Conservation (phyloP, 2,329 filamentous ascomycete genomes). For the Sporothrix mexicana region DNA sequence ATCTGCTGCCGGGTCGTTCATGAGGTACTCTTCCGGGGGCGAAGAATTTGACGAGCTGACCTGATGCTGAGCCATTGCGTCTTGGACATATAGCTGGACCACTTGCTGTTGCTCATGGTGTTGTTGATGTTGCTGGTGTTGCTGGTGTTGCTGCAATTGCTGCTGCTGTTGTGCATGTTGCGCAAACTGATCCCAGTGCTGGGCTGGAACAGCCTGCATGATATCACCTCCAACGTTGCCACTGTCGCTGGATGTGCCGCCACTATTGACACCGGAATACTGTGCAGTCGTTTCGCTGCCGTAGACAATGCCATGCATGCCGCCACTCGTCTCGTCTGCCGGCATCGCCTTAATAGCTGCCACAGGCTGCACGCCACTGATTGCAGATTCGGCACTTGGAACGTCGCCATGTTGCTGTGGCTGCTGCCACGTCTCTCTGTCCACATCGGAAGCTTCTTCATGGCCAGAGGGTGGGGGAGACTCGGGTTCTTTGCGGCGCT, state of each 20-base stretch:
- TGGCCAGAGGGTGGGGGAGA: too few relatives aligned
- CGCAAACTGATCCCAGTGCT: constrained; percentile 13
- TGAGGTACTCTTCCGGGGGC: background rate
- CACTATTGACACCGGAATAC: background rate
- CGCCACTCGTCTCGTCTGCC: background rate
- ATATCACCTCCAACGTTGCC: background rate
- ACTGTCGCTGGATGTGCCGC: background rate
- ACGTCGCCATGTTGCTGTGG: constrained; percentile 9
- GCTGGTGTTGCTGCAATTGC: background rate
- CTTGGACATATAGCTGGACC: background rate
- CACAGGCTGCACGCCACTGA: background rate
- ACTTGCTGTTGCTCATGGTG: background rate
- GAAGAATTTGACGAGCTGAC: background rate
- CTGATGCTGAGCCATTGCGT: constrained; percentile 3
- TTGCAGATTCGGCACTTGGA: background rate
- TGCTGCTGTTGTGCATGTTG: background rate
- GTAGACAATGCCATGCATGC: constrained; percentile 9
- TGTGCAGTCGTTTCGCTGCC: background rate
- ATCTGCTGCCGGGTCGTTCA: constrained; percentile 15
- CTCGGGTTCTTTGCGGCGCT: background rate
- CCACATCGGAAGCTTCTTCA: too few relatives aligned
- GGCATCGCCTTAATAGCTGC: too few relatives aligned
- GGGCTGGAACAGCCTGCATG: background rate
- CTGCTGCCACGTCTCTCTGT: too few relatives aligned
- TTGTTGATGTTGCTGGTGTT: background rate